Evolutionary conservation across 2,329 filamentous ascomycete species (phyloP).

Genomic region (Penicillium frequentans): DNA sequence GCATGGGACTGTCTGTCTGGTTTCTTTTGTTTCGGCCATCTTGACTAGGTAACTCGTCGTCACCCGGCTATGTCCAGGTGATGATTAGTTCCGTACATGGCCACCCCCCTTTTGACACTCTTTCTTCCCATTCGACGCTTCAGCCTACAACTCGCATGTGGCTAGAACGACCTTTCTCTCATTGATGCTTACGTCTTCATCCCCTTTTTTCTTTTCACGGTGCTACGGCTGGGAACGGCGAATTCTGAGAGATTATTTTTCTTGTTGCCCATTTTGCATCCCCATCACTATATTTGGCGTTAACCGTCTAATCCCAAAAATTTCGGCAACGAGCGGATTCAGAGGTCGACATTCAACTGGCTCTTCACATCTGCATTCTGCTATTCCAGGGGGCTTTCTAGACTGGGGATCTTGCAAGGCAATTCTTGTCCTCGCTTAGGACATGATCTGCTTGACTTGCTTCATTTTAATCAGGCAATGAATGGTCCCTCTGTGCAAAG

Average conservation of each 20-base stretch:
- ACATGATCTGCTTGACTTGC: neutral
- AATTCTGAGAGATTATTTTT: constrained; percentile 28
- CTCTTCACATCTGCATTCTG: neutral
- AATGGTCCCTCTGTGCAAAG: neutral
- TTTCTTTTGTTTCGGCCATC: constrained; percentile 10
- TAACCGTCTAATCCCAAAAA: constrained; percentile 21
- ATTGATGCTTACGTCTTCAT: constrained; percentile 30
- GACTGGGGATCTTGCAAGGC: neutral
- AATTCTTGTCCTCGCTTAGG: neutral
- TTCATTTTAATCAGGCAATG: neutral
- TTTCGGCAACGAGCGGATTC: constrained; percentile 1
- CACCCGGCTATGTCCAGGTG: neutral
- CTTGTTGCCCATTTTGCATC: constrained; percentile 14
- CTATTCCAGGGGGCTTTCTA: neutral
- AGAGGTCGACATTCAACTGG: neutral
- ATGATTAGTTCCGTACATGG: neutral
- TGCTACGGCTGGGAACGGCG: constrained; percentile 40
- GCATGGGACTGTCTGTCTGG: constrained; percentile 20
- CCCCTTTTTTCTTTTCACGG: constrained; percentile 31
- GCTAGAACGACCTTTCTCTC: constrained; percentile 28
- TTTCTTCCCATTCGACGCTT: constrained; percentile 23
- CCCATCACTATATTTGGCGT: constrained; percentile 19
- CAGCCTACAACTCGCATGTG: constrained; percentile 17
- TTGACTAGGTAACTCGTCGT: neutral
- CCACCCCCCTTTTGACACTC: constrained; percentile 11